These are phyloP conservation scores for Seiridium cupressi DNA, from an alignment of 2,329 filamentous ascomycete genomes.

Conservation along the genomic window DNA sequence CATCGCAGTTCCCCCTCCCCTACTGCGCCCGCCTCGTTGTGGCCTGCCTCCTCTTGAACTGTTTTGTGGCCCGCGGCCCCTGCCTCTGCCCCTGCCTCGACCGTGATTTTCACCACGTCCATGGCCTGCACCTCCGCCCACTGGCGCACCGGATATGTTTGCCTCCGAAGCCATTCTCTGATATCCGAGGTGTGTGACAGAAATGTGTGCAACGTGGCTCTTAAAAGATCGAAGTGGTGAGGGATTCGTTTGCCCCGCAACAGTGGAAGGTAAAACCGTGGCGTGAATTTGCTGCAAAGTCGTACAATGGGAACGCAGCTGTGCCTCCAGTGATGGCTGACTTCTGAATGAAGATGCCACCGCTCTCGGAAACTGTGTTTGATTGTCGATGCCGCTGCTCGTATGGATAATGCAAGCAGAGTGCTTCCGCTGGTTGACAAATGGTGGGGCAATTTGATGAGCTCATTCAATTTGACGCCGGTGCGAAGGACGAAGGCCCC, in stretches of 20 bases:
- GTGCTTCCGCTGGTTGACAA: neutral
- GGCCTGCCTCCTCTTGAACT: constrained; percentile 37
- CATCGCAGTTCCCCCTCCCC: constrained; percentile 35
- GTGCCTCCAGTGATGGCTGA: too few species aligned
- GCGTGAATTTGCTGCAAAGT: too few species aligned
- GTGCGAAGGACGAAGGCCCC: neutral
- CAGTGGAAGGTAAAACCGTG: too few species aligned
- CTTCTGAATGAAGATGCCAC: too few species aligned
- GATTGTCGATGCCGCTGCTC: too few species aligned
- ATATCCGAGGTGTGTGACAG: neutral
- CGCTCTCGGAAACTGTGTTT: neutral
- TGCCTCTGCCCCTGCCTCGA: constrained; percentile 34
- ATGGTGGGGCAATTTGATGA: neutral
- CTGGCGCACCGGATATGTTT: neutral
- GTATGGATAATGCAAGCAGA: neutral
- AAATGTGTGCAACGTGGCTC: too few species aligned
- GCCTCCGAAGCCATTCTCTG: constrained; percentile 1
- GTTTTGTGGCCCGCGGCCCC: constrained; percentile 38
- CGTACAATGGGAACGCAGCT: too few species aligned
- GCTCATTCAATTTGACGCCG: neutral
- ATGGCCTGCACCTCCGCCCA: constrained; percentile 16
- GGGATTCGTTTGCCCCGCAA: too few species aligned
- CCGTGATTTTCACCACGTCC: constrained; percentile 28
- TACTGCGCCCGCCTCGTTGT: constrained; percentile 29
- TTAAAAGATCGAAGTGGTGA: too few species aligned